Percentiles rank a stretch among this genome's conserved stretches.
Evolutionary conservation across 495 filamentous ascomycete genomes (phyloP).

Genomic region (Durotheca rogersii): DNA sequence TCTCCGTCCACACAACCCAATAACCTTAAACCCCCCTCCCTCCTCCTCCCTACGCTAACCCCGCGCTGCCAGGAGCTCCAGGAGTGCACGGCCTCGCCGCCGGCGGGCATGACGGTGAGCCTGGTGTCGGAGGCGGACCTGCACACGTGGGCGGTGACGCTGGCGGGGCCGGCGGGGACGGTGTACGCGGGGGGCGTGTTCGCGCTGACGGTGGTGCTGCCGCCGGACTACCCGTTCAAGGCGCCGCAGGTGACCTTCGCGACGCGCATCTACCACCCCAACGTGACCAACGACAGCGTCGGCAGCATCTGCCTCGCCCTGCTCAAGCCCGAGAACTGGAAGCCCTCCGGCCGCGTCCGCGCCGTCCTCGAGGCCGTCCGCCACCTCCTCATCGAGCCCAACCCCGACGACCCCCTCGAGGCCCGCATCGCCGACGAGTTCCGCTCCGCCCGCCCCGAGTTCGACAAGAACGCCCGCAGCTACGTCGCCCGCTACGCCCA

Average conservation of each 20-base stretch:
- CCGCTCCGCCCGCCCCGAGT: slow-evolving; percentile 68
- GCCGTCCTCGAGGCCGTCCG: slow-evolving; percentile 79
- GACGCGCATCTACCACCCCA: slow-evolving; percentile 98
- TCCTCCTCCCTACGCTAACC: too few species aligned
- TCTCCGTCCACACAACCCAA: neutral
- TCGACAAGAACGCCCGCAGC: slow-evolving; percentile 78
- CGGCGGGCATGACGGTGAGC: slow-evolving; percentile 62
- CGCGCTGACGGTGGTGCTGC: slow-evolving; percentile 72
- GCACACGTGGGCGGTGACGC: slow-evolving; percentile 77
- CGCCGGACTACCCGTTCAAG: slow-evolving; percentile 92
- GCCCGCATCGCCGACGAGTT: slow-evolving; percentile 81
- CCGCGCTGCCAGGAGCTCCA: slow-evolving; percentile 74
- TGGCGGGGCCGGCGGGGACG: slow-evolving; percentile 72
- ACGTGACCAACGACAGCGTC: slow-evolving; percentile 88
- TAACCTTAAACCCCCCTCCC: slow-evolving; percentile 8
- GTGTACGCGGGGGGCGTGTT: slow-evolving; percentile 79
- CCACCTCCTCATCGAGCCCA: slow-evolving; percentile 77
- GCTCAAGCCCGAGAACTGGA: slow-evolving; percentile 90
- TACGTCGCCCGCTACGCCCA: slow-evolving; percentile 80
- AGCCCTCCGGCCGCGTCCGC: slow-evolving; percentile 76
- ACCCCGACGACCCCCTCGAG: slow-evolving; percentile 94
- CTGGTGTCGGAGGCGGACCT: slow-evolving; percentile 73
- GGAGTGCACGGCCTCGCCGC: slow-evolving; percentile 65
- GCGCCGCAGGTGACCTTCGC: slow-evolving; percentile 81
- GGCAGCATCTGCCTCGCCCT: slow-evolving; percentile 91